Evolutionary conservation across 139 green algal species (phyloP).

Genomic region (Chlorella vulgaris): DNA sequence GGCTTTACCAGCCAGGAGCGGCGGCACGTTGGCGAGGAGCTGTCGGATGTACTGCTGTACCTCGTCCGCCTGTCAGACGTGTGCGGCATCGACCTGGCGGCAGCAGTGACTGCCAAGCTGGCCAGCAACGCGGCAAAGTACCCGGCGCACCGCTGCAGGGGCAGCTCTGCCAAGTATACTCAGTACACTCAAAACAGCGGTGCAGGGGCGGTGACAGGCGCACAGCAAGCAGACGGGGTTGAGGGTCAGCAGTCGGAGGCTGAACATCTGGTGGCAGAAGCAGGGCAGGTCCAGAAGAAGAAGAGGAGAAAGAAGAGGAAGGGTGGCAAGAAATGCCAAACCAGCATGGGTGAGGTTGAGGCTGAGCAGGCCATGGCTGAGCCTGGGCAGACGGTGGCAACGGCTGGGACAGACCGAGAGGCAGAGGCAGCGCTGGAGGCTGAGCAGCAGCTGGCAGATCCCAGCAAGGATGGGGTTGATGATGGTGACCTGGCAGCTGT

Average conservation of each 20-base stretch:
- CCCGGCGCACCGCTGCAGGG: constrained; percentile 55
- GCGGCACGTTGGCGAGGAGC: constrained; percentile 69
- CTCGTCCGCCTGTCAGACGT: constrained; percentile 71
- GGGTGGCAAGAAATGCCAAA: no score
- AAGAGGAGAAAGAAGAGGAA: no score
- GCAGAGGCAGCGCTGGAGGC: no score
- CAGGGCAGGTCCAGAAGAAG: not conserved
- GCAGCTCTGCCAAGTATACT: constrained; percentile 66
- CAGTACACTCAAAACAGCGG: not conserved
- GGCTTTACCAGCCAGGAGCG: constrained; percentile 54
- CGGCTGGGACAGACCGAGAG: no score
- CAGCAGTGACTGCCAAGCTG: constrained; percentile 58
- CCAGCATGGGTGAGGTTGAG: no score
- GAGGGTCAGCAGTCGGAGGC: not conserved
- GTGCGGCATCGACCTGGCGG: constrained; percentile 72
- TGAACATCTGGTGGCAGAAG: not conserved
- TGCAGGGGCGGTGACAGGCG: not conserved
- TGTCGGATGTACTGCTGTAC: constrained; percentile 83
- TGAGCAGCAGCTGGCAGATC: no score
- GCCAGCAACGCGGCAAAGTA: constrained; percentile 70
- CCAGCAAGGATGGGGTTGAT: no score
- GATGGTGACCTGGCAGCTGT: no score
- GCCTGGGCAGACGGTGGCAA: no score
- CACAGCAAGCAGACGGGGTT: not conserved
- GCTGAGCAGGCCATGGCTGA: no score